Base-by-base conservation (phyloP, 1,139 yeast species). In the Ashbya aceris region DNA sequence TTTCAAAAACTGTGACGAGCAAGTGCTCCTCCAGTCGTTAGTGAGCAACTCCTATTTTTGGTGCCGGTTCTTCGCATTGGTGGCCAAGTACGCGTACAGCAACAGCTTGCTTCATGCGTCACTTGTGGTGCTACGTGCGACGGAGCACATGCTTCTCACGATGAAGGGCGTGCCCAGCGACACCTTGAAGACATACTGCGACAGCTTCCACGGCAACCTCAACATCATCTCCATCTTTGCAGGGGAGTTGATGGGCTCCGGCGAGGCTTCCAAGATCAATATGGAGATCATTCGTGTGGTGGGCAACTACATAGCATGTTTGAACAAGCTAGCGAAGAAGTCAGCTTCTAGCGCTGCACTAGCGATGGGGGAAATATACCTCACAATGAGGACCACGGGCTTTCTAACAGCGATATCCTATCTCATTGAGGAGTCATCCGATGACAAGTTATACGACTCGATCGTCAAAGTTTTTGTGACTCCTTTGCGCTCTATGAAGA, bases 381-480 rank as follows among this genome's bases (percentile, higher is more conserved):
- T 23, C n/a, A 9, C 37, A 3, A 10, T 34, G 29, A 34, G 29
- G 7, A 14, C 11, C n/a, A 23, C 29, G 5, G 29, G 37, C 13
- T 20, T 34, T n/a, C 8, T 34, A n/a, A 10, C 37, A 23, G 11
- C 37, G 12, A 9, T 34, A 14, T 14, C 37, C 11, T 34, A 34
- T 23, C n/a, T n/a, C 14, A 14, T 33, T 4, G 38, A 38, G 9
- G 39, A 31, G 17, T 10, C 28, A n/a, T n/a, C 30, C 17, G 36
- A 33, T 12, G 44, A 41, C 14, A 46, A 44, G 7, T 30, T 51
- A 11, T 39, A 46, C 27, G 40, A 43, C 13, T 37, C 44, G 3
- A 46, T 53, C 20, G 41, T 50, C 8, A 45, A 47, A 20, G 45
- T 45, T 12, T 43, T 52, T 20, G 34, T 52, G 8, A 47, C 49